Conservation (phyloP, 345 rosid species). For the Lepidium aucheri region DNA sequence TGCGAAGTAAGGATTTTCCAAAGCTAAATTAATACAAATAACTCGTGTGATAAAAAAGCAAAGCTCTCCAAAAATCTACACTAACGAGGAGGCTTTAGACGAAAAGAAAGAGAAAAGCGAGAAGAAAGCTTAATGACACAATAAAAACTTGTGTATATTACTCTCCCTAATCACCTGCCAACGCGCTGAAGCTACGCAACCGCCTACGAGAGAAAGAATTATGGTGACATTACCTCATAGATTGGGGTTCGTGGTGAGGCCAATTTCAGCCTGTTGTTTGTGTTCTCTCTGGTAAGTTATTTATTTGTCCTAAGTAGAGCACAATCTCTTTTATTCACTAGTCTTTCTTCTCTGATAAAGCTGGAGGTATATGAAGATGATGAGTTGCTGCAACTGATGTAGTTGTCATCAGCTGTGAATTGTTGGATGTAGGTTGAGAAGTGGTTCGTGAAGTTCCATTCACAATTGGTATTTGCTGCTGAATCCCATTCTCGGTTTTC, state of each 20-base stretch:
- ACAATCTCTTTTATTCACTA: neutral
- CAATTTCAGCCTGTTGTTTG: neutral
- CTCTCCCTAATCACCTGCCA: conserved; percentile 13
- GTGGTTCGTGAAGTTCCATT: conserved; percentile 40
- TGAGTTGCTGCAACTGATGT: conserved; percentile 29
- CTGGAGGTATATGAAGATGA: conserved; percentile 32
- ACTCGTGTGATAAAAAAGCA: conserved; percentile 10
- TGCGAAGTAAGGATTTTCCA: neutral
- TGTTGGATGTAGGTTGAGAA: conserved; percentile 17
- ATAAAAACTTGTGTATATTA: neutral
- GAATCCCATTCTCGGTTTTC: conserved; percentile 41
- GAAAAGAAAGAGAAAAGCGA: neutral
- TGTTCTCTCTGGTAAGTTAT: conserved; percentile 18
- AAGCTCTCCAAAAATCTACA: conserved; percentile 16
- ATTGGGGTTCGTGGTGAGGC: neutral
- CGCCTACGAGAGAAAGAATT: neutral
- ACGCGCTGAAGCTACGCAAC: neutral
- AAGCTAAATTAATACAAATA: conserved; percentile 6
- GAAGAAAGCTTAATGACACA: conserved; percentile 14
- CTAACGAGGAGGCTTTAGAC: conserved; percentile 13
- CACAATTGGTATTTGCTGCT: conserved; percentile 32
- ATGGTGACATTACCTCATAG: conserved; percentile 10
- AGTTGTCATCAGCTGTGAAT: conserved; percentile 24
- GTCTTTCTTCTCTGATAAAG: conserved; percentile 27
- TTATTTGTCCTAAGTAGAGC: conserved; percentile 8